Base-by-base conservation (phyloP, 371 early-diverging fungal genomes). In the Blakeslea trispora region DNA sequence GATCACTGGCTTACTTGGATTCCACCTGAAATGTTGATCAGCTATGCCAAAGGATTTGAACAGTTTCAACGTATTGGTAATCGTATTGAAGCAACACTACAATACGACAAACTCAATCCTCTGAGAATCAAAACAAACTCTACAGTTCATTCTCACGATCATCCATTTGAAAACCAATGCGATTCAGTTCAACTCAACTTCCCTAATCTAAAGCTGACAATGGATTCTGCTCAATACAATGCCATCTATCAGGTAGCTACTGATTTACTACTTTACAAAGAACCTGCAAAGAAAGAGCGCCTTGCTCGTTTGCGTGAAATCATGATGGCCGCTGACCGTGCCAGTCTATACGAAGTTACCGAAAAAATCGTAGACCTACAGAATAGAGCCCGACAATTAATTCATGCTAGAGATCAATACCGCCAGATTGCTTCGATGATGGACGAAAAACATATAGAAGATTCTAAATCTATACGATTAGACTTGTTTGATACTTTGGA, bases 1-100 rank as follows among this genome's bases (percentile, higher is more conserved):
- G 74, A 82, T 15, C 77, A 85, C 42, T 92, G 93, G 92, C 87
- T 91, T 0, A 76, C 87, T 0, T 95, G 95, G 95, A 83, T 92
- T 13, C 94, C 95, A 2, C 68, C 91, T 8, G 95, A 95, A 64
- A 86, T 90, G 70, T 64, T 95, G 21, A 77, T 89, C 11, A 79
- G 80, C 44, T 78, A 84, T 60, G 74, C 72, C 48, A 72, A 71
- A 35, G 70, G 57, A 32, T 73, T 72, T 0, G 80, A 78, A 43
- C 79, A 85, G 55, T 86, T 92, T 61, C 84, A 86, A 50, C 84
- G 90, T 19, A 79, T 94, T 23, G 90, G 90, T 48, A 83, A 85
- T 37, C 79, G 85, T 43, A 81, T 90, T 17, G 82, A 86, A 9
- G 89, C 90, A 0, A 74, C 85, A n/a, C 66, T 91, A 45, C 86